These are phyloP conservation scores for Helminthosporium solani DNA, from an alignment of 2,329 filamentous ascomycete species.

Conservation along the genomic window DNA sequence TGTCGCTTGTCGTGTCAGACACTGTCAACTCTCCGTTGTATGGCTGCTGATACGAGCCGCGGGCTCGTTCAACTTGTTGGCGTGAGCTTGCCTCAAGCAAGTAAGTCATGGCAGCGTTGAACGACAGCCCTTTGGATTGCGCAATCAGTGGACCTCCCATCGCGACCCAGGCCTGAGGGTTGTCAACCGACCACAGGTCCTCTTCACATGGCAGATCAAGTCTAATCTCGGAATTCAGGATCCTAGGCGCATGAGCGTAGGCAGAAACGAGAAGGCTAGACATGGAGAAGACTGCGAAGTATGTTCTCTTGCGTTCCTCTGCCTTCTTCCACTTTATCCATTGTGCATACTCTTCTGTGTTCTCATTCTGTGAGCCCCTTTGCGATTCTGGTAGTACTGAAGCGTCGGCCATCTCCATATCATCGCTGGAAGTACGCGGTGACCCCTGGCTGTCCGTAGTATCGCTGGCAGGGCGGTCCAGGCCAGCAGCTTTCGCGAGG, in stretches of 20 bases:
- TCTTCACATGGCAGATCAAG: conserved; percentile 92
- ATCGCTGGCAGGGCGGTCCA: conserved; percentile 56
- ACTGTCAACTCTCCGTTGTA: conserved; percentile 51
- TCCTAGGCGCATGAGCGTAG: conserved; percentile 86
- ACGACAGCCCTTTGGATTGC: conserved; percentile 71
- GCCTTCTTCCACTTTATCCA: conserved; percentile 87
- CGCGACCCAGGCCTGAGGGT: conserved; percentile 75
- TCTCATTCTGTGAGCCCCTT: conserved; percentile 48
- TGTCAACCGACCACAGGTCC: conserved; percentile 83
- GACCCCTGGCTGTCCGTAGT: conserved; percentile 21
- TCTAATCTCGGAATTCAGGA: conserved; percentile 91
- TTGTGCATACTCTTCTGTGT: conserved; percentile 61
- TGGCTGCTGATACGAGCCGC: conserved; percentile 45
- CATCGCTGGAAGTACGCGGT: conserved; percentile 48
- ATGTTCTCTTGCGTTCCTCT: conserved; percentile 89
- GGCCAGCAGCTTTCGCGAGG: conserved; percentile 82
- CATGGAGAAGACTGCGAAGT: conserved; percentile 87
- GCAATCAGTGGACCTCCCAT: conserved; percentile 71
- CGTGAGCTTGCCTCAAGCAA: conserved; percentile 76
- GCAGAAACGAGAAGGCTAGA: conserved; percentile 89
- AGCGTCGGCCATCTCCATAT: conserved; percentile 60
- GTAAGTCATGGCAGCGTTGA: conserved; percentile 77
- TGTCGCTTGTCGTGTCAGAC: conserved; percentile 60
- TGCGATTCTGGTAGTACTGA: conserved; percentile 21
- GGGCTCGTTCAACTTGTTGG: conserved; percentile 46